phyloP scores from a whole-genome alignment of 495 filamentous ascomycete species.

The Gamarada debralockiae region DNA sequence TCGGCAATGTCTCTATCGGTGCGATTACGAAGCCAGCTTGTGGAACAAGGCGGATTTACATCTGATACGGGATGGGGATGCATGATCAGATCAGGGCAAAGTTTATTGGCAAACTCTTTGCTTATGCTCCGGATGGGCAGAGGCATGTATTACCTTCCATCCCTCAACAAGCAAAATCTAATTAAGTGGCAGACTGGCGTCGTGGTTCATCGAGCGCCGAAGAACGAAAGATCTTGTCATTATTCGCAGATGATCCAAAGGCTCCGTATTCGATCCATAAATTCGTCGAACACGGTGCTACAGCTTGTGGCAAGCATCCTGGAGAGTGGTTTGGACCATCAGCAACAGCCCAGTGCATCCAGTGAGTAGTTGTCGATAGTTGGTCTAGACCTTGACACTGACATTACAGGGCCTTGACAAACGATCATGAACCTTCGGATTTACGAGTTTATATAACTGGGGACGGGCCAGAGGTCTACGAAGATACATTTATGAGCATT shows the following conservation, averaged over 20 bases:
- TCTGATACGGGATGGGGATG: conserved; percentile 98
- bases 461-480: conserved; percentile 87
- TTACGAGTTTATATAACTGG: conserved; percentile 85
- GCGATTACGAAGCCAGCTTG: conserved; percentile 74
- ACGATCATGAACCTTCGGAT: conserved; percentile 47
- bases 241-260: conserved; percentile 84
- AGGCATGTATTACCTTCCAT: conserved; percentile 22
- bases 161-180: conserved; percentile 17
- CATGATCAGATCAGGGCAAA: conserved; percentile 97
- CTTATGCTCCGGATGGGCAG: conserved; percentile 68
- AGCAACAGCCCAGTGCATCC: conserved; percentile 91
- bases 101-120: conserved; percentile 84
- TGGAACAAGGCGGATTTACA: conserved; percentile 78
- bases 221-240: conserved; percentile 68
- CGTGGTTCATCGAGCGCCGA: conserved; percentile 50
- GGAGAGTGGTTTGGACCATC: conserved; percentile 99
- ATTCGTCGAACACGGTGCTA: conserved; percentile 86
- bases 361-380: conserved; percentile 55
- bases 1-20: conserved; percentile 83
- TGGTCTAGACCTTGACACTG: conserved; percentile 15
- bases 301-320: conserved; percentile 87
- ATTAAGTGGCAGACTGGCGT: conserved; percentile 67
- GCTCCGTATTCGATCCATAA: conserved; percentile 94
- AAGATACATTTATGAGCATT: conserved; percentile 75
- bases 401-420: conserved; percentile 63